Evolutionary conservation across 2,329 filamentous ascomycete species (phyloP).

Genomic region (Talaromyces sp.): DNA sequence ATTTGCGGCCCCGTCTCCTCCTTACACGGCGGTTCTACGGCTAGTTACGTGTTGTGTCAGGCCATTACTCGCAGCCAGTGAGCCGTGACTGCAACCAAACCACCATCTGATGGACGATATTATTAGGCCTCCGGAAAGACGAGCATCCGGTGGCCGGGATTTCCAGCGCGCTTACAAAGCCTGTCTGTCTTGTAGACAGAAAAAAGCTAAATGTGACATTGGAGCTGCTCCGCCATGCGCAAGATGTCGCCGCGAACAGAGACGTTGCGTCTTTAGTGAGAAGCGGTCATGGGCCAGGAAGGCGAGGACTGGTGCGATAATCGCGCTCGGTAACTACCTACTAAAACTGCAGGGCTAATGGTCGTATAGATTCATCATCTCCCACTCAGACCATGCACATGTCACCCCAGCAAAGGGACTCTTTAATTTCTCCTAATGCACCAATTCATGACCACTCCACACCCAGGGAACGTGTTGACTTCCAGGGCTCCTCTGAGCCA

Average conservation of each 20-base stretch:
- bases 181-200: conserved; percentile 51
- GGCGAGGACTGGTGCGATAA: conserved; percentile 29
- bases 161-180: conserved; percentile 53
- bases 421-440: background rate
- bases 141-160: conserved; percentile 16
- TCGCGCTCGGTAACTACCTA: background rate
- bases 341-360: background rate
- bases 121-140: conserved; percentile 14
- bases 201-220: conserved; percentile 52
- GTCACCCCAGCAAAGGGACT: conserved; percentile 16
- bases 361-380: conserved; percentile 2
- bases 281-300: conserved; percentile 41
- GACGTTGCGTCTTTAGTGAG: conserved; percentile 48
- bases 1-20: background rate
- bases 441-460: background rate
- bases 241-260: conserved; percentile 50
- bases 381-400: conserved; percentile 11
- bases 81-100: background rate
- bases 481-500: conserved; percentile 16
- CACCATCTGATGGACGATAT: conserved; percentile 13
- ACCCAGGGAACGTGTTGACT: background rate
- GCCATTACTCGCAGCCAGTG: background rate
- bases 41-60: background rate
- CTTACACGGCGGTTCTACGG: conserved; percentile 10
- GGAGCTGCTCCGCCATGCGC: conserved; percentile 43